Base-by-base conservation (phyloP, 1,139 yeast genomes). In the Hansenula lynferdii region DNA sequence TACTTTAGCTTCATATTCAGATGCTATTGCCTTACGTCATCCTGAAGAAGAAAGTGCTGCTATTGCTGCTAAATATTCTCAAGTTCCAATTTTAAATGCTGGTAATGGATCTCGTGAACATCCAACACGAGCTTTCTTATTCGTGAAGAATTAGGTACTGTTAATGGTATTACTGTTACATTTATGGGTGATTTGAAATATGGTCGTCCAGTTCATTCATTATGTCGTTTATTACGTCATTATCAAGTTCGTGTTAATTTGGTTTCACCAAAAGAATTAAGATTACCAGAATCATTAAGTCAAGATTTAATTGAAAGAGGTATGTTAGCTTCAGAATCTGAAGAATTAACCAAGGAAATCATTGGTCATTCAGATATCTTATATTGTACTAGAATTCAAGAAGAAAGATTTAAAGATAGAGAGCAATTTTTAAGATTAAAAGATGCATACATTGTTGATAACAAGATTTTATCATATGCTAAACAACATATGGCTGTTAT, bases 121-220 rank as follows among this genome's bases (percentile, higher is more conserved):
- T 66, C 99, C 99, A 56, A 86, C 98, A 20, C 99, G 94, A 69
- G 98, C 98, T 3, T 84, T 94, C 70, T 73, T 94, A 94, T 94
- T 55, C 85, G 99, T 69, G 99, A 94, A 68, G 99, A 94, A 69
- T 75, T 94, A 51, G 99, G 99, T 62, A 87, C 97, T 43, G 97
- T 94, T 38, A 94, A 94, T 61, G 97, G 97, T 61, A 84, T 94
- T 58, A 89, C 96, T 34, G 94, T 94, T 49, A 94, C 99, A 8
- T 94, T 94, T 65, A 90, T 94, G 96, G 99, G 99, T 60, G 99
- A 94, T 62, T 77, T 94, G 75, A 87, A 87, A 65, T 86, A 87
- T 59, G 98, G 99, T 43, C 84, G 99, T 71, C 96, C 99, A 49
- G 97, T 94, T 37, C 99, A 94, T 69, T 92, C 98, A 14, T 77